Base-by-base conservation (phyloP, 2,329 filamentous ascomycete species). In the Tolypocladium tropicale region DNA sequence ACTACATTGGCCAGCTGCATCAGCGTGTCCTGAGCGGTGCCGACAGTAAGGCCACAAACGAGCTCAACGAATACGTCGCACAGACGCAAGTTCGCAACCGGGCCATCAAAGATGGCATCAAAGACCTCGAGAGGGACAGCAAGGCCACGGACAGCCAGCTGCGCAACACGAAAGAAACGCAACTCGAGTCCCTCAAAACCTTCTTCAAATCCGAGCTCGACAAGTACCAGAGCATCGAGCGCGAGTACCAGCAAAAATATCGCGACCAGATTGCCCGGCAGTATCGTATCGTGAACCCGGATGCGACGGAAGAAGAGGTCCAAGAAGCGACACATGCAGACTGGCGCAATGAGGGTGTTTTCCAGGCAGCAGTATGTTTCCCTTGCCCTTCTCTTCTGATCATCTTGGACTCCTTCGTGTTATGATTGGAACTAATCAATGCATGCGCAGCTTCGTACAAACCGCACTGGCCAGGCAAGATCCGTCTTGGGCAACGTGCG, bases 281-380 rank as follows among this genome's bases (percentile, higher is more conserved):
- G 72, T 92, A 89, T 72, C 79, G 83, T 56, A 91, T 93, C 67
- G 88, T 90, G 62, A 90, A 91, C 68, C 89, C 89, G 53, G 85
- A 90, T 49, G 89, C 89, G n/a, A 81, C 80, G 52, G 87, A 91
- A 58, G 75, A 80, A 1, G 86, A 93, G 71, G 84, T 92, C 3
- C 75, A 79, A 52, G 76, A 89, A 68, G 88, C 88, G 4, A 76
- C 83, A 28, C 78, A 89, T 62, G 77, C 83, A 55, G 85, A 91
- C 68, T 89, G 88, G 85, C 83, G 85, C 55, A 82, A 88, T 57
- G 86, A 92, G 74, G 86, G 88, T 65, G 85, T 94, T 55, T 94
- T 93, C 75, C 86, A 91, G 72, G 86, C 84, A 56, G 89, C 89
- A 58, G 89, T 93, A 79, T 71, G 84, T 78, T 54, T 54, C 41